Conservation (phyloP, 2,329 filamentous ascomycete species). For the Diaporthe batatas region DNA sequence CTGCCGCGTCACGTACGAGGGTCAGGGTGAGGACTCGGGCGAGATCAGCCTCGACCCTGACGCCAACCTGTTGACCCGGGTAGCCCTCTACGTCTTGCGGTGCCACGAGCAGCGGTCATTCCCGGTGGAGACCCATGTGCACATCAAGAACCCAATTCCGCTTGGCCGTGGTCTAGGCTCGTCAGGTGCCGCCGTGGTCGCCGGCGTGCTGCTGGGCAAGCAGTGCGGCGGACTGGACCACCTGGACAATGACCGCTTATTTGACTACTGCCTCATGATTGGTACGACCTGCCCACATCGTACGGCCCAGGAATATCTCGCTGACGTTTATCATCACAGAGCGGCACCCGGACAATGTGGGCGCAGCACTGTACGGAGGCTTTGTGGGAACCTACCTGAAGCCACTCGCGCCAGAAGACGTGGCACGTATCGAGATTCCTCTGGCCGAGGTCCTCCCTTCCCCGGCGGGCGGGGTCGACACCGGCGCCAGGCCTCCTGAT, state of each 20-base stretch:
- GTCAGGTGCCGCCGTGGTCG: conserved; percentile 94
- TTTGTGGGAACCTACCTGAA: conserved; percentile 98
- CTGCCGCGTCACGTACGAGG: conserved; percentile 92
- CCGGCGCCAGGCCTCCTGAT: conserved; percentile 85
- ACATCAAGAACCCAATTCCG: conserved; percentile 96
- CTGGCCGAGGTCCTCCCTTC: conserved; percentile 92
- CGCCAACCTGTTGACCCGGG: conserved; percentile 92
- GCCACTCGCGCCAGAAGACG: conserved; percentile 89
- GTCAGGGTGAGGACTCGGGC: conserved; percentile 76
- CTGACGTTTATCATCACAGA: conserved; percentile 59
- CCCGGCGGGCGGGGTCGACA: conserved; percentile 91
- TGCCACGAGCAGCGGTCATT: conserved; percentile 91
- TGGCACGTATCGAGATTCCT: conserved; percentile 92
- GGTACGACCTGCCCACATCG: conserved; percentile 60
- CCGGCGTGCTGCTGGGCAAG: conserved; percentile 92
- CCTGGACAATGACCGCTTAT: conserved; percentile 82
- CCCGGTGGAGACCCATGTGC: conserved; percentile 87
- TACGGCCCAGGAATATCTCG: neutral
- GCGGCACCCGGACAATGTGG: conserved; percentile 93
- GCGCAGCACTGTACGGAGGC: conserved; percentile 93
- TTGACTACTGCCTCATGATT: conserved; percentile 98
- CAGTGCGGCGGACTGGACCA: conserved; percentile 83
- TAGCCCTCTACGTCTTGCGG: conserved; percentile 92
- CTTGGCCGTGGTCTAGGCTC: conserved; percentile 94
- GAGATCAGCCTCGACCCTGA: conserved; percentile 88